Base-by-base conservation (phyloP, 257 asterid species). In the Hygrophila difformis region DNA sequence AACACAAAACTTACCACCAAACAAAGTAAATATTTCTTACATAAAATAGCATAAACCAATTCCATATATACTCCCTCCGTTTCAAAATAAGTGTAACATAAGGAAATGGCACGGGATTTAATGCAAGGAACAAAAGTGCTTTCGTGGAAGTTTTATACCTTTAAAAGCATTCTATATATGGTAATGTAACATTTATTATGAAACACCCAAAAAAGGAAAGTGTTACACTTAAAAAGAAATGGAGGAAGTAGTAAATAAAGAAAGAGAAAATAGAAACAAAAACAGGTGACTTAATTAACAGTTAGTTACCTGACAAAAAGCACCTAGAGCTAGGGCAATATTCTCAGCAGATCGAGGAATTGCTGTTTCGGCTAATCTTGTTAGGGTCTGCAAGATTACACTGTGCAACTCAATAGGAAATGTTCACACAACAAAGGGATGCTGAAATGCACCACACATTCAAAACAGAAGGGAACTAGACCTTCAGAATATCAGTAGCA, bases 301-400 rank as follows among this genome's bases (percentile, higher is more conserved):
- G 12, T 1, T 33, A 9, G 29, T 56, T 74, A 91, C 98, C 87
- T 56, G 68, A 69, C 94, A 85, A 55, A 85, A 78, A 44, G 94
- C 94, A 59, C 92, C 98, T 63, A 79, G 57, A 53, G 98, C 93
- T 24, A 91, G 77, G 40, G 79, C 88, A 19, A 87, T 52, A 78
- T 85, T 91, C 70, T 91, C 98, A 20, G 96, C 92, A 63, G 84
- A 66, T 51, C 86, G 71, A 49, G 98, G 98, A 63, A 74, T 72
- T 68, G 79, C 72, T 48, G 61, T 71, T 67, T 86, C 87, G 0
- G 92, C 84, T 48, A 68, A 59, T 62, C 64, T 77, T 63, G 63
- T 80, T 36, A 82, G 38, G 50, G 44, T 66, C 98, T 89, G 87
- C 44, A 34, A 36, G 40, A 62, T 57, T 35, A 28, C 7, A 3